phyloP scores from a whole-genome alignment of 805 yeast species.

The Metschnikowia corniflorae region DNA sequence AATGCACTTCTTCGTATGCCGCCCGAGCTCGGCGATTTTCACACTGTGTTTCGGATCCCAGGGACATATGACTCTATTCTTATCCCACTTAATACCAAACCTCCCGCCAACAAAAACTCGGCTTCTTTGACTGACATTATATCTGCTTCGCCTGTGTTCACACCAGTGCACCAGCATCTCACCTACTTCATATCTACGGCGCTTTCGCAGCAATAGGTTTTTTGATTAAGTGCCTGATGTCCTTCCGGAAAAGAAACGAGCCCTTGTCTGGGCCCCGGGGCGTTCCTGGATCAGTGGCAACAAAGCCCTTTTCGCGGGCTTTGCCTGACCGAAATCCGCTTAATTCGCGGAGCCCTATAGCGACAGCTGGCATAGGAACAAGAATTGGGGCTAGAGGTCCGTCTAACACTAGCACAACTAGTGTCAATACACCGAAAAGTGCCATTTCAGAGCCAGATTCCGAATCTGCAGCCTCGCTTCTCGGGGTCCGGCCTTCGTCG shows the following conservation, averaged over 20 bases:
- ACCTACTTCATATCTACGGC: background rate
- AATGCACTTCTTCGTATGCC: slow-evolving; percentile 63
- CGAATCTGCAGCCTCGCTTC: background rate
- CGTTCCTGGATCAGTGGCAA: slow-evolving; percentile 1
- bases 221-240: slow-evolving; percentile 37
- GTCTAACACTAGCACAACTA: background rate
- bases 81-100: background rate
- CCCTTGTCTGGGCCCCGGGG: slow-evolving; percentile 25
- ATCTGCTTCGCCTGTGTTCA: too few relatives aligned
- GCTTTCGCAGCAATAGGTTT: background rate
- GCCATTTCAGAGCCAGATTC: background rate
- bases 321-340: slow-evolving; percentile 6
- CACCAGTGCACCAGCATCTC: background rate
- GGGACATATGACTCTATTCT: slow-evolving; percentile 60
- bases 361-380: background rate
- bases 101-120: background rate
- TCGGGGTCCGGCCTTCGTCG: slow-evolving; percentile 70
- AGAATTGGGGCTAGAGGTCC: background rate
- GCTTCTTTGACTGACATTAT: too few relatives aligned
- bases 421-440: background rate
- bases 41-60: slow-evolving; percentile 72
- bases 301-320: slow-evolving; percentile 1
- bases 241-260: slow-evolving; percentile 58
- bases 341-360: slow-evolving; percentile 1
- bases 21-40: slow-evolving; percentile 53